phyloP scores from a whole-genome alignment of 345 rosid genomes.

The Citrus glauca region DNA sequence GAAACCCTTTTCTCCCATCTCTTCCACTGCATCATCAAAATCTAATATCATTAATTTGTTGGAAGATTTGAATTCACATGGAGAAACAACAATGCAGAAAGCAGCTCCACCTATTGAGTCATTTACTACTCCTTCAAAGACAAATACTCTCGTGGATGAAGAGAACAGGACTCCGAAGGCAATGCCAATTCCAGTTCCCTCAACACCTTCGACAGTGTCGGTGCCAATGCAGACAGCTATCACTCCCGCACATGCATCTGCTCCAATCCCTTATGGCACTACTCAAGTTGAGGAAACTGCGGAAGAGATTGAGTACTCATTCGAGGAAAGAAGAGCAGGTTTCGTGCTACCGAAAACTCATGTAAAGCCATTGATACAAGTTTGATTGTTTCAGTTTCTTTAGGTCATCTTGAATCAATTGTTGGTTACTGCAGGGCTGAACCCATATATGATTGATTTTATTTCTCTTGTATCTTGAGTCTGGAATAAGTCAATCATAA shows the following conservation, averaged over 20 bases:
- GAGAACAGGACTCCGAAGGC: slow-evolving; percentile 67
- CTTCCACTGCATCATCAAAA: slow-evolving; percentile 49
- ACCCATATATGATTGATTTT: neutral
- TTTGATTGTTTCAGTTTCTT: slow-evolving; percentile 25
- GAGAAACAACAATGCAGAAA: slow-evolving; percentile 32
- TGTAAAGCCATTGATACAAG: slow-evolving; percentile 41
- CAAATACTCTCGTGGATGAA: slow-evolving; percentile 33
- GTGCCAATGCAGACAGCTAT: slow-evolving; percentile 73
- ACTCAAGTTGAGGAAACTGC: slow-evolving; percentile 30
- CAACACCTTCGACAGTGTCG: slow-evolving; percentile 65
- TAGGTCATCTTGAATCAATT: slow-evolving; percentile 4
- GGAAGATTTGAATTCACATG: slow-evolving; percentile 18
- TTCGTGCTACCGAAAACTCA: slow-evolving; percentile 44
- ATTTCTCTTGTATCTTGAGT: neutral
- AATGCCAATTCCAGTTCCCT: slow-evolving; percentile 47
- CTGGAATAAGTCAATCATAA: slow-evolving; percentile 47
- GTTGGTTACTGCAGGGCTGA: neutral
- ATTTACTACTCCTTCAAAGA: slow-evolving; percentile 53
- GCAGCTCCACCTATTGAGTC: slow-evolving; percentile 22
- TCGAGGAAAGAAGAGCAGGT: slow-evolving; percentile 88
- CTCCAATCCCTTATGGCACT: slow-evolving; percentile 20
- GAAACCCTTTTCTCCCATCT: slow-evolving; percentile 85
- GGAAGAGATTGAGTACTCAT: slow-evolving; percentile 72
- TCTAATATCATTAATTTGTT: slow-evolving; percentile 31
- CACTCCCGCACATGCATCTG: slow-evolving; percentile 49